Evolutionary conservation across 805 yeast species (phyloP).

Genomic region (Metschnikowia santaceciliae): DNA sequence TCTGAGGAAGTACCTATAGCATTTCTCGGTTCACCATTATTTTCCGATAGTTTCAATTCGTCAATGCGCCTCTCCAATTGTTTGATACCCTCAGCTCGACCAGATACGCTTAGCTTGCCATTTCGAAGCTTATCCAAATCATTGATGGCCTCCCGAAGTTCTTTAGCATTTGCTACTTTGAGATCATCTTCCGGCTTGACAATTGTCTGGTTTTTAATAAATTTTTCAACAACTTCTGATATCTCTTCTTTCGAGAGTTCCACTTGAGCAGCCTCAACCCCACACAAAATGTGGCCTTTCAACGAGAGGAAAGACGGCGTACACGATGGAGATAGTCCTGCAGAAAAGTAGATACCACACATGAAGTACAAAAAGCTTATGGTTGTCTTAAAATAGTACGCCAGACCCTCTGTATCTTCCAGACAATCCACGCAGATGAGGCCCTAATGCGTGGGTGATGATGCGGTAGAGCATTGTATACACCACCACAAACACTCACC

Average conservation of each 20-base stretch:
- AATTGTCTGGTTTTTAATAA: conserved; percentile 6
- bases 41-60: background rate
- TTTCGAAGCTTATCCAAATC: conserved; percentile 1
- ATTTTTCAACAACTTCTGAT: conserved; percentile 6
- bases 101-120: background rate
- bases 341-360: conserved; percentile 18
- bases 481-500: background rate
- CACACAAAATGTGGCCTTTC: background rate
- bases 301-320: background rate
- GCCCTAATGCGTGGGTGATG: background rate
- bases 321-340: background rate
- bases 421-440: background rate
- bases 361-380: background rate
- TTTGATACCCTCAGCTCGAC: background rate
- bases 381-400: background rate
- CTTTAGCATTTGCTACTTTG: conserved; percentile 23
- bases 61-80: background rate
- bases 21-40: background rate
- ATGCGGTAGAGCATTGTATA: background rate
- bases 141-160: background rate
- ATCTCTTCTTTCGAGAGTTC: conserved; percentile 6
- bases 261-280: background rate
- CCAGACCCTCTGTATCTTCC: background rate
- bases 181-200: conserved; percentile 17
- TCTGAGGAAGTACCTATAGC: background rate